Conservation (phyloP, 2,329 filamentous ascomycete genomes). For the Ophiostoma australiae region DNA sequence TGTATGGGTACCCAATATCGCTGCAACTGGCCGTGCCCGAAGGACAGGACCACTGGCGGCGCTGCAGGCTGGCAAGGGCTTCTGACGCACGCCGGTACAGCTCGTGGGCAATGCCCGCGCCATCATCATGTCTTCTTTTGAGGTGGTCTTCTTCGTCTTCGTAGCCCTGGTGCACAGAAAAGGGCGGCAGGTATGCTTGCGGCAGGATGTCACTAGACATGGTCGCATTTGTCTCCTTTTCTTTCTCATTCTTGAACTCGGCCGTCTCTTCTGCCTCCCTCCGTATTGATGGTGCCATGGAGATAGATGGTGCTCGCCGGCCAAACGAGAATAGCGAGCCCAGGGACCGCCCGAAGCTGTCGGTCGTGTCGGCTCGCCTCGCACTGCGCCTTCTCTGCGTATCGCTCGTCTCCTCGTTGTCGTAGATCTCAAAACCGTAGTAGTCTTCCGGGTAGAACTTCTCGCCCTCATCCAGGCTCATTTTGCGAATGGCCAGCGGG, state of each 20-base stretch:
- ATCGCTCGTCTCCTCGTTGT: background rate
- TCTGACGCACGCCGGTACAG: slow-evolving; percentile 44
- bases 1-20: slow-evolving; percentile 60
- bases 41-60: slow-evolving; percentile 62
- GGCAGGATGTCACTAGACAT: slow-evolving; percentile 9
- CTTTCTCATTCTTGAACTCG: slow-evolving; percentile 17
- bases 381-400: background rate
- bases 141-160: slow-evolving; percentile 27
- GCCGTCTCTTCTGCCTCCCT: background rate
- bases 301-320: slow-evolving; percentile 16
- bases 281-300: slow-evolving; percentile 9
- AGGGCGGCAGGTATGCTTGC: slow-evolving; percentile 45
- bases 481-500: slow-evolving; percentile 65
- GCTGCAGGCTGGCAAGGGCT: slow-evolving; percentile 46
- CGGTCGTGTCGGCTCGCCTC: background rate
- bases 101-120: slow-evolving; percentile 26
- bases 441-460: slow-evolving; percentile 70
- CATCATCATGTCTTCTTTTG: slow-evolving; percentile 16
- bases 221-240: slow-evolving; percentile 34
- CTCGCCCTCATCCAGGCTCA: slow-evolving; percentile 63
- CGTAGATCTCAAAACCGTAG: slow-evolving; percentile 38
- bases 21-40: slow-evolving; percentile 60
- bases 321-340: slow-evolving; percentile 22
- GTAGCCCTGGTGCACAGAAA: slow-evolving; percentile 43
- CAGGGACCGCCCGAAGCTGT: slow-evolving; percentile 21